Conservation (phyloP, 441 rosid genomes). For the Mallotus repandus region DNA sequence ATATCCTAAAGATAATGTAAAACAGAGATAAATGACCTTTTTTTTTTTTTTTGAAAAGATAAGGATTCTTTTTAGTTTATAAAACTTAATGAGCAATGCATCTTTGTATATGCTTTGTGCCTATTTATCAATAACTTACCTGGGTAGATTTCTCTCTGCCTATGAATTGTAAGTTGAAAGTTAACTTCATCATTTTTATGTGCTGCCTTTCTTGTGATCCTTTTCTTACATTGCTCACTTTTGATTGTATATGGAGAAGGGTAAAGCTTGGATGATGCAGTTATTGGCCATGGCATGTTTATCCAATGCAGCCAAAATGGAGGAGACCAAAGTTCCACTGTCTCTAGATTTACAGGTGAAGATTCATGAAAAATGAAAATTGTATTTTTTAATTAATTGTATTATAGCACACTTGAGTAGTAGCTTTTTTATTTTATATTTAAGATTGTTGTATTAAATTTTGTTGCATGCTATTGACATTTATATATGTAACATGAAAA, state of each 20-base stretch:
- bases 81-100: too few species aligned
- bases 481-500: too few species aligned
- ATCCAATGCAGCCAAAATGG: conserved; percentile 74
- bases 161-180: conserved; percentile 50
- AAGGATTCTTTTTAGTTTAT: too few species aligned
- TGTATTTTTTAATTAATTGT: too few species aligned
- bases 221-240: background rate
- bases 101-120: conserved; percentile 61
- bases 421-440: too few species aligned
- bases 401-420: too few species aligned
- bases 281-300: conserved; percentile 68
- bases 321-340: conserved; percentile 61
- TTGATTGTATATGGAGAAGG: conserved; percentile 44
- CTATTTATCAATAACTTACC: conserved; percentile 55
- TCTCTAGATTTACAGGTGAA: conserved; percentile 65
- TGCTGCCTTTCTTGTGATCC: background rate
- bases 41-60: too few species aligned
- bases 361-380: background rate
- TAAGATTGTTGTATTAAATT: too few species aligned
- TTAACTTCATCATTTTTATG: background rate
- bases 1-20: too few species aligned
- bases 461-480: too few species aligned
- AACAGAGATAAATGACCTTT: too few species aligned
- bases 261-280: conserved; percentile 65
- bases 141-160: conserved; percentile 72